Percentiles rank a stretch among this genome's conserved stretches.
These are phyloP conservation scores for Pythium aphanidermatum DNA, from an alignment of 352 stramenopile genomes.

Conservation along the genomic window DNA sequence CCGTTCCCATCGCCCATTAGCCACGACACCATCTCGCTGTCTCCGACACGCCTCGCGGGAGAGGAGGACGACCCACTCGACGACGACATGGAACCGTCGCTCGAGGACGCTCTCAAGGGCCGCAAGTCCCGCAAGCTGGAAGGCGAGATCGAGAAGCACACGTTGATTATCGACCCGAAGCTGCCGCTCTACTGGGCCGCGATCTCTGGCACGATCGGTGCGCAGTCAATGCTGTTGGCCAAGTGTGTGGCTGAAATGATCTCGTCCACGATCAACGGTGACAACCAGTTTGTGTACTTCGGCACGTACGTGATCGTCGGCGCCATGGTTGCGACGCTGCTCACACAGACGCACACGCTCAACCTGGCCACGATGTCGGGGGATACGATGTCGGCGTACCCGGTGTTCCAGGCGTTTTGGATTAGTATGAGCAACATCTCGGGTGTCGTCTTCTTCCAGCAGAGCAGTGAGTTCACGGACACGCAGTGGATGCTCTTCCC, in stretches of 20 bases:
- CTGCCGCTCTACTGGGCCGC: constrained; percentile 83
- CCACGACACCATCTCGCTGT: constrained; percentile 7
- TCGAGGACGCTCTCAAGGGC: constrained; percentile 51
- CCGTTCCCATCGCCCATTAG: constrained; percentile 44
- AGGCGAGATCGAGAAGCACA: constrained; percentile 76
- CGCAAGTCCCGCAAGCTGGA: constrained; percentile 48
- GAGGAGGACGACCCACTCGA: constrained; percentile 15
- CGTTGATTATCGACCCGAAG: constrained; percentile 81
- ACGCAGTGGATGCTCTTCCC: constrained; percentile 85
- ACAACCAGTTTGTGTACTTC: constrained; percentile 86
- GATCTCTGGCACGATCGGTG: constrained; percentile 79
- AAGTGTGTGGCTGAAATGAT: constrained; percentile 86
- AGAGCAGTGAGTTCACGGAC: constrained; percentile 72
- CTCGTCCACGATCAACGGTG: constrained; percentile 64
- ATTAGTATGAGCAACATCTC: constrained; percentile 87
- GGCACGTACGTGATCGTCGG: constrained; percentile 75
- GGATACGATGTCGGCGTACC: constrained; percentile 83
- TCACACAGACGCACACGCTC: constrained; percentile 82
- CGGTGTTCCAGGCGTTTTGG: constrained; percentile 86
- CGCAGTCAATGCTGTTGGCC: constrained; percentile 75
- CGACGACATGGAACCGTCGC: constrained; percentile 47
- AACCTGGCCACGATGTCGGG: constrained; percentile 83
- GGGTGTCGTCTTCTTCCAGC: constrained; percentile 85
- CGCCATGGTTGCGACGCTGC: constrained; percentile 63
- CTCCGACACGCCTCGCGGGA: not conserved